Conservation (phyloP, 179 eudicot genomes). For the Vitellaria paradoxa region DNA sequence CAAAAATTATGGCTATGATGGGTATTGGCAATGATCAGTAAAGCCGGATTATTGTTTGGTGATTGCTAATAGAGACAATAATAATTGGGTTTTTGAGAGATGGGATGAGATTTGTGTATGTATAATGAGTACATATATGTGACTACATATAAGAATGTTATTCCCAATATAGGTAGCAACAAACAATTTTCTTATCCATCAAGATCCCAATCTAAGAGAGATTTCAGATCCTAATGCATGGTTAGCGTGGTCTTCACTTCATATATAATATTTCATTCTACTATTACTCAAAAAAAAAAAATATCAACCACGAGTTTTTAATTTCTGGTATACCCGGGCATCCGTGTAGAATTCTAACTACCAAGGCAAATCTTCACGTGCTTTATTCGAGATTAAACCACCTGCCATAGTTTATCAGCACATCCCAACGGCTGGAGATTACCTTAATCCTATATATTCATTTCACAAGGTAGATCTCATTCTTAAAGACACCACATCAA, state of each 20-base stretch:
- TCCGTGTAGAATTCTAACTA: not conserved
- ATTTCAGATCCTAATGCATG: not conserved
- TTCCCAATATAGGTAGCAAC: not conserved
- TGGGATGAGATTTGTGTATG: too few relatives aligned
- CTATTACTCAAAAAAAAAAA: not conserved
- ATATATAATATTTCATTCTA: not conserved
- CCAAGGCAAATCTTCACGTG: not conserved
- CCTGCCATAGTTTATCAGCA: not conserved
- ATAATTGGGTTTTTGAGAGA: too few relatives aligned
- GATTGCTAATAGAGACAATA: too few relatives aligned
- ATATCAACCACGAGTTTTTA: too few relatives aligned
- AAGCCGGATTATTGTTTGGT: too few relatives aligned
- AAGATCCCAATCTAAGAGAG: not conserved
- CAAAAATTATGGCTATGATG: too few relatives aligned
- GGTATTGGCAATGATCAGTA: too few relatives aligned
- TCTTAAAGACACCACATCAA: not conserved
- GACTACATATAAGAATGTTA: not conserved
- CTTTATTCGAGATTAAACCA: not conserved
- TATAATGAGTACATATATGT: too few relatives aligned
- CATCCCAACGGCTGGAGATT: not conserved
- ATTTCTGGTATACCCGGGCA: not conserved
- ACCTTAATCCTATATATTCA: not conserved
- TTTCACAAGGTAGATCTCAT: not conserved
- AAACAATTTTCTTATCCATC: not conserved
- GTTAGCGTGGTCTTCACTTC: not conserved